Evolutionary conservation across 768 basidiomycete species (phyloP), one percentile per base, ranked within the genome.

Genomic region (Boletellus emodensis): DNA sequence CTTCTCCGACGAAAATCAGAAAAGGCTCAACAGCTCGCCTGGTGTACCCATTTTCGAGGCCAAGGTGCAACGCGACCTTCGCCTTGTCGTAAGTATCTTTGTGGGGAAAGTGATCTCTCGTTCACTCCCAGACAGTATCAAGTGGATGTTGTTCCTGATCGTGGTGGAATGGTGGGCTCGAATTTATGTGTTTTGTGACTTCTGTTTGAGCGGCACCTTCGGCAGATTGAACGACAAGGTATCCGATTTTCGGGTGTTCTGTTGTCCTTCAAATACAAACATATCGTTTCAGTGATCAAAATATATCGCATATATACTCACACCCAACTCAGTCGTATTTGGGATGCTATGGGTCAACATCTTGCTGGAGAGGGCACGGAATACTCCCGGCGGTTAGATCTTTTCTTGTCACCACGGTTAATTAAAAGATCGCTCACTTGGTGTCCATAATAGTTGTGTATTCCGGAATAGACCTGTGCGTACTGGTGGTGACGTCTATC

Each of bases 1-100:
- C 49, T 87, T 88, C 57, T 86, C 85, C 1, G 71, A 74, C 14
- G 80, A 84, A 51, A 87, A 87, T 53, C 83, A 87, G 56, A 84
- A 85, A 62, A 66, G 75, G 7, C 67, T 87, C 13, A 80, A 71
- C 18, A 75, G 75, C 0, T 44, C 70, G 10, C 63, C 64, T 15
- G 75, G 76, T 1, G 64, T 87, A 4, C 82, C 85, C 0, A 75
- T 87, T 9, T 87, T 75, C 44, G 84, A 86, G 60, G 86, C 85
- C 0, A 86, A 84, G 60, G 80, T 86, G 74, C 79, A 78, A 10
- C 57, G 70, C 0, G 78, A 82, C 54, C 61, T 73, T 20, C 69
- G 80, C 10, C 62, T 84, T 20, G 71, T 84, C 2, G 81, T 81
- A 57, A 5, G 76, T 64, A 20, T 32, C 28, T 14, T 35, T 44